These are phyloP conservation scores for Backusella morwellensis DNA, from an alignment of 192 early-diverging fungal genomes.

Conservation along the genomic window DNA sequence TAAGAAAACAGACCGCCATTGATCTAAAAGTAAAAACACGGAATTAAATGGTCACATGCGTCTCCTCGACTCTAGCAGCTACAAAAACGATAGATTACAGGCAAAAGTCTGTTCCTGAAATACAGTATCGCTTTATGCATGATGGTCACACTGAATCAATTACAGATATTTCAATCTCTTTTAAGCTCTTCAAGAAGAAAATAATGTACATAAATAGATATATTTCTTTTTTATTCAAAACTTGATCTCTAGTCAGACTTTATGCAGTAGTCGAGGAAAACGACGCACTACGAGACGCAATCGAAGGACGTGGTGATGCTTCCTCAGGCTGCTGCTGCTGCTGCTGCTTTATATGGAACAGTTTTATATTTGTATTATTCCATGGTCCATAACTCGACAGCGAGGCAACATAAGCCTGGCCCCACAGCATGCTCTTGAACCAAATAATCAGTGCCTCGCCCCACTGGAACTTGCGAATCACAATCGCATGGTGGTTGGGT, in stretches of 20 bases:
- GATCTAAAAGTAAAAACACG: too few relatives aligned
- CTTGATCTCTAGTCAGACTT: not conserved
- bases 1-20: too few relatives aligned
- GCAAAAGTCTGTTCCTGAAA: too few relatives aligned
- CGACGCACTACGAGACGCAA: not conserved
- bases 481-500: constrained; percentile 43
- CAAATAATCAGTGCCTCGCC: constrained; percentile 58
- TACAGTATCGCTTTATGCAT: too few relatives aligned
- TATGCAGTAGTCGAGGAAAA: not conserved
- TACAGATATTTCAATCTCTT: too few relatives aligned
- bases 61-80: too few relatives aligned
- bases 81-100: too few relatives aligned
- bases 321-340: not conserved
- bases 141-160: too few relatives aligned
- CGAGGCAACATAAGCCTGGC: constrained; percentile 59
- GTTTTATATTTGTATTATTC: constrained; percentile 56
- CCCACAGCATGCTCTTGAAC: constrained; percentile 68
- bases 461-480: constrained; percentile 56
- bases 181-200: too few relatives aligned
- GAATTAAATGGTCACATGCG: too few relatives aligned
- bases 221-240: too few relatives aligned
- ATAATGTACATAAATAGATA: too few relatives aligned
- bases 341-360: constrained; percentile 48
- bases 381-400: constrained; percentile 56
- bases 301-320: not conserved